Base-by-base conservation (phyloP, 768 basidiomycete species). In the Collybiopsis confluens region DNA sequence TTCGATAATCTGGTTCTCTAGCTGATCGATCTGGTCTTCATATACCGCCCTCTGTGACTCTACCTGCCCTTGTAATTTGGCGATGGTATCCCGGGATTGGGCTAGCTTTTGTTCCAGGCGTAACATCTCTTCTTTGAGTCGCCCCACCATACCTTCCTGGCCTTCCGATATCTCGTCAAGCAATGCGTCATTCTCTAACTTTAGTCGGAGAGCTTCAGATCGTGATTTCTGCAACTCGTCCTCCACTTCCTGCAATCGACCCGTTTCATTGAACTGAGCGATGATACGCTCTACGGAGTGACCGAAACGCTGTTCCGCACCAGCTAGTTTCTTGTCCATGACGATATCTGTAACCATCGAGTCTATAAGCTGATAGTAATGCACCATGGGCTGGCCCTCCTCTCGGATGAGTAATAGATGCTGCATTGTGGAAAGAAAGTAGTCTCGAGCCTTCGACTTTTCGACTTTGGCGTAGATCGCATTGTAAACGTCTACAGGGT, bases 351-450 rank as follows among this genome's bases (percentile, higher is more conserved):
- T 85, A 42, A 98, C 82, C 42, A 98, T 75, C 6, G 88, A 85
- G 65, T 98, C 92, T 58, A 99, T 77, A 35, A 99, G 80, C 66
- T 92, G 92, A 68, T 90, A 98, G 66, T 95, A 90, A 58, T 92
- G 89, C 40, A 85, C 83, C 69, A 92, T 81, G 24, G 85, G 77
- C 33, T 87, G 86, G 4, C 88, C 91, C 59, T 98, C 92, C 61
- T 92, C 90, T 51, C 88, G 82, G 59, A 98, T 90, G 59, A 98
- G 81, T 18, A 98, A 76, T 54, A 99, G 68, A 69, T 98, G 94
- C 64, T 93, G 92, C 80, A 98, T 82, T 68, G 93, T 88, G n/a
- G 92, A 91, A 38, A 95, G 73, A 66, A 99, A 89, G 65, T 95
- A 86, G 58, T 90, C 85, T 59, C 79, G 76, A 5, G 94, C 93